phyloP scores from a whole-genome alignment of 2,329 filamentous ascomycete species.

The Verticillium dahliae region DNA sequence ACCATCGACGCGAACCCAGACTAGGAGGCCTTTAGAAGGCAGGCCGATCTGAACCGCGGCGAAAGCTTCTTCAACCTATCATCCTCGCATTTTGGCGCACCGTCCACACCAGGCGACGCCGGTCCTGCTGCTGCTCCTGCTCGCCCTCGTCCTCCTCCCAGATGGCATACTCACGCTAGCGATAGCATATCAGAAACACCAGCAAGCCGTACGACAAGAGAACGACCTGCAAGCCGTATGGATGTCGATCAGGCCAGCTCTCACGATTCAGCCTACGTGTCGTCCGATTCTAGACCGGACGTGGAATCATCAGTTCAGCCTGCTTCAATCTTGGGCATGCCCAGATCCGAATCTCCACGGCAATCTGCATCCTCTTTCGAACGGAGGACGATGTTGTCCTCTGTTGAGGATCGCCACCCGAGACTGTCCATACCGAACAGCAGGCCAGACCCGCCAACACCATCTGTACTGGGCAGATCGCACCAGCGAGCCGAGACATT shows the following conservation, averaged over 20 bases:
- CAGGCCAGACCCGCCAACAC: slow-evolving; percentile 32
- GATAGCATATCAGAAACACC: slow-evolving; percentile 29
- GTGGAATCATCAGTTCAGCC: slow-evolving; percentile 40
- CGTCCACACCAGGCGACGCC: slow-evolving; percentile 11
- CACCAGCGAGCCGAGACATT: slow-evolving; percentile 41
- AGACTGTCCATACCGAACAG: slow-evolving; percentile 48
- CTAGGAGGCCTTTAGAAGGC: slow-evolving; percentile 72
- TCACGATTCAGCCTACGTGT: slow-evolving; percentile 49
- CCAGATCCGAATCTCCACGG: slow-evolving; percentile 33
- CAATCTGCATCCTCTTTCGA: slow-evolving; percentile 25
- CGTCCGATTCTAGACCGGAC: slow-evolving; percentile 46
- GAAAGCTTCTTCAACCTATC: slow-evolving; percentile 41
- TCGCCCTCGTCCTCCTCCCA: slow-evolving; percentile 35
- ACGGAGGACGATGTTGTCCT: slow-evolving; percentile 26
- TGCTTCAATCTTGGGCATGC: slow-evolving; percentile 31
- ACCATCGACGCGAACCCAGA: slow-evolving; percentile 71
- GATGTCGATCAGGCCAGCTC: slow-evolving; percentile 39
- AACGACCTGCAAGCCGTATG: slow-evolving; percentile 20
- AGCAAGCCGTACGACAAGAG: slow-evolving; percentile 2
- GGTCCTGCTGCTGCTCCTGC: slow-evolving; percentile 16
- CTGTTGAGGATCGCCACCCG: slow-evolving; percentile 43
- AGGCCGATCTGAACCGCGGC: slow-evolving; percentile 58
- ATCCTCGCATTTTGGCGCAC: slow-evolving; percentile 36
- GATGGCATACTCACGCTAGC: slow-evolving; percentile 42
- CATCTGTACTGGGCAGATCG: slow-evolving; percentile 10